Base-by-base conservation (phyloP, 148 eudicot species). In the Silene uniflora region DNA sequence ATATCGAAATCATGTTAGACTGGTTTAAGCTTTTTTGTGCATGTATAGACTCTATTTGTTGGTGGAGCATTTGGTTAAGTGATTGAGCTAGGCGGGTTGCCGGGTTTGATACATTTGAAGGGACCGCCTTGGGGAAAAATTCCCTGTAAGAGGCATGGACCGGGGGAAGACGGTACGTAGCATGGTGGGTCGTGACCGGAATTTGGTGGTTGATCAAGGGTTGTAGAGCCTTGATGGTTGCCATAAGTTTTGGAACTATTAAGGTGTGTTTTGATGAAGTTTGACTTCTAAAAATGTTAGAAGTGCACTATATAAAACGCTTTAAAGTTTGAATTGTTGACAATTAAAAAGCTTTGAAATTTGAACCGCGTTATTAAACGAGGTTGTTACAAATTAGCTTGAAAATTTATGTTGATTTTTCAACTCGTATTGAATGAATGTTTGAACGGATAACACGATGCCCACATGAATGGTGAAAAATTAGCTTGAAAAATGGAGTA, bases 81-180 rank as follows among this genome's bases (percentile, higher is more conserved):
- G 83, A 81, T 39, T 76, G 63, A n/a, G 80, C 83, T 68, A 81
- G 29, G 6, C 83, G 80, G 62, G 77, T 81, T 29, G 83, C 83
- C 56, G 77, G 73, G 64, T 81, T 81, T 7, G 83, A 66, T 21
- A n/a, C 9, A 35, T 76, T 68, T 7, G 73, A 62, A 3, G 46
- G 70, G 12, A 13, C 6, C 11, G 73, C 61, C 25, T 76, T 69
- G 1, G 56, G 7, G 74, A 73, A 25, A 24, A 68, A 23, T 1
- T 52, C 74, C 10, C 44, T 77, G 42, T 32, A 74, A 0, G 74
- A 60, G 4, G 32, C 63, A 7, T 25, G 11, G 18, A 55, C 55
- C 3, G 65, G 79, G 18, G 65, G 54, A 32, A 49, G 63, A 17
- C 74, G 59, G 44, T 27, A 77, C 1, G 24, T 18, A 68, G 5